These are phyloP conservation scores for Gracilariopsis chorda DNA, from an alignment of 23 red algal genomes.

Conservation along the genomic window DNA sequence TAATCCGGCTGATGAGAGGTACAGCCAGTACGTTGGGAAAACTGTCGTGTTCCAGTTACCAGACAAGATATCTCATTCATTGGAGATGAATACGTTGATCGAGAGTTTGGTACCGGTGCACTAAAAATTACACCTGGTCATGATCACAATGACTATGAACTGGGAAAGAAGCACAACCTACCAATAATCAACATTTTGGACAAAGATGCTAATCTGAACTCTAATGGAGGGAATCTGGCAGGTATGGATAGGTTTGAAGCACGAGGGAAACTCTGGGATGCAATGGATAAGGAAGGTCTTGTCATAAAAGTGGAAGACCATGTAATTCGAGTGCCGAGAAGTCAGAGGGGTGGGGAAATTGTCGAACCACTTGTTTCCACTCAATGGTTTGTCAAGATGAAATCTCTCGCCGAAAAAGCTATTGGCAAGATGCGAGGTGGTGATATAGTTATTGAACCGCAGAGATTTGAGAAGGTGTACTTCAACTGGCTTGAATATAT, in stretches of 20 bases:
- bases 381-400: slow-evolving; percentile 95
- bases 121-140: slow-evolving; percentile 98
- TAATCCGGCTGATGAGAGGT: slow-evolving; percentile 86
- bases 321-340: slow-evolving; percentile 87
- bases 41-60: slow-evolving; percentile 71
- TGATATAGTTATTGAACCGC: slow-evolving; percentile 73
- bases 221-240: slow-evolving; percentile 55
- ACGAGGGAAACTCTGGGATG: slow-evolving; percentile 76
- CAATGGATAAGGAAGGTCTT: slow-evolving; percentile 64
- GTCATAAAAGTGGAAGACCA: slow-evolving; percentile 70
- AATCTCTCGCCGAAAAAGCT: slow-evolving; percentile 76
- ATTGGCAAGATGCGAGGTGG: slow-evolving; percentile 59
- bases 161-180: slow-evolving; percentile 86
- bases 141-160: slow-evolving; percentile 92
- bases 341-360: slow-evolving; percentile 92
- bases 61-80: slow-evolving; percentile 82
- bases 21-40: slow-evolving; percentile 63
- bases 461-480: slow-evolving; percentile 97
- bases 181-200: slow-evolving; percentile 85
- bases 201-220: slow-evolving; percentile 89
- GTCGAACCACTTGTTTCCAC: slow-evolving; percentile 93
- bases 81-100: slow-evolving; percentile 90
- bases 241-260: slow-evolving; percentile 91
- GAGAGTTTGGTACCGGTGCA: slow-evolving; percentile 95
- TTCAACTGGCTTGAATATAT: slow-evolving; percentile 97